Evolutionary conservation across 108 stramenopile genomes (phyloP).

Genomic region (Pinguiococcus pyrenoidosus): DNA sequence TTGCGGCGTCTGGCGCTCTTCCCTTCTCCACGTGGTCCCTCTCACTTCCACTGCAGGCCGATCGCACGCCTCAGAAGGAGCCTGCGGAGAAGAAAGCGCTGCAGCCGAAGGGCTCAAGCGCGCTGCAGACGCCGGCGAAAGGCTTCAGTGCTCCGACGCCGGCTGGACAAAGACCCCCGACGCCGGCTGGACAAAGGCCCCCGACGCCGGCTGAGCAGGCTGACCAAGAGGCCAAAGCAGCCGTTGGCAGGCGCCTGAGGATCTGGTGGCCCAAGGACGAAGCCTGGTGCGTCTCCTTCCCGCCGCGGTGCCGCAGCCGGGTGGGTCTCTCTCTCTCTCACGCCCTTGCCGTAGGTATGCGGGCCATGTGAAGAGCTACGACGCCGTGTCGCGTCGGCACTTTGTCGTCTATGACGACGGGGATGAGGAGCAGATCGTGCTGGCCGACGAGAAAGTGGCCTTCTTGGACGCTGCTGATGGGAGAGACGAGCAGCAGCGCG

Average conservation of each 20-base stretch:
- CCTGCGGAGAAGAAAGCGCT: too few relatives aligned
- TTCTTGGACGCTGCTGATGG: not conserved
- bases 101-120: not conserved
- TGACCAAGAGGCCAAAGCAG: not conserved
- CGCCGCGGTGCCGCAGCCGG: too few relatives aligned
- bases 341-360: too few relatives aligned
- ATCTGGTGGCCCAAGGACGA: constrained; percentile 26
- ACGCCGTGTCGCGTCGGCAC: constrained; percentile 10
- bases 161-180: too few relatives aligned
- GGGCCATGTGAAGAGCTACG: constrained; percentile 13
- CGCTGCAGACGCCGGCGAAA: not conserved
- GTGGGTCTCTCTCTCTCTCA: too few relatives aligned
- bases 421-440: constrained; percentile 17
- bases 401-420: constrained; percentile 24
- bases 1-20: not conserved
- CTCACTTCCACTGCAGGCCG: not conserved
- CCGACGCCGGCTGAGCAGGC: not conserved
- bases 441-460: constrained; percentile 5
- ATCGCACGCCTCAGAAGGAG: too few relatives aligned
- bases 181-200: not conserved
- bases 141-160: not conserved
- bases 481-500: not conserved
- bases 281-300: too few relatives aligned
- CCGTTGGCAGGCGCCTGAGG: constrained; percentile 19
- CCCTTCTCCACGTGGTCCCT: not conserved